A percentile compares a stretch with the other conserved stretches of the same genome.
Evolutionary conservation across 2,329 filamentous ascomycete species (phyloP).

Genomic region (Raffaelea deltoideospora): DNA sequence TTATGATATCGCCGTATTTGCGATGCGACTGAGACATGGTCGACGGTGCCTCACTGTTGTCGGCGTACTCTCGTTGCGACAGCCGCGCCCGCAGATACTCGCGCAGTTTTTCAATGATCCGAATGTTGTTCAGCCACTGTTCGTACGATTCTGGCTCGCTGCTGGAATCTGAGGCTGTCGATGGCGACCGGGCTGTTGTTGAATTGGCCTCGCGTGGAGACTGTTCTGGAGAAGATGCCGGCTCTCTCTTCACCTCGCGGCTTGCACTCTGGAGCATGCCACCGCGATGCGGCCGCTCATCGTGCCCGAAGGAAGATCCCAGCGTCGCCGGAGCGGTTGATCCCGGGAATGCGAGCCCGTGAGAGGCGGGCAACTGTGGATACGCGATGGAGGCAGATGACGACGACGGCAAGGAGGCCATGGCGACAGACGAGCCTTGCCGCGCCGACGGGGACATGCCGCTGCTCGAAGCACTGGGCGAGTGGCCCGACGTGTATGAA

Average conservation of each 20-base stretch:
- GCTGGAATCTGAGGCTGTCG: slow-evolving; percentile 33
- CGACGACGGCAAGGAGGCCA: slow-evolving; percentile 30
- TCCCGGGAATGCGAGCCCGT: slow-evolving; percentile 38
- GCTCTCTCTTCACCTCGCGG: slow-evolving; percentile 18
- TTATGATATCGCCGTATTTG: neutral
- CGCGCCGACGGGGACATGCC: slow-evolving; percentile 53
- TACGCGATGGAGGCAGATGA: slow-evolving; percentile 52
- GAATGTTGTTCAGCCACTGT: slow-evolving; percentile 50
- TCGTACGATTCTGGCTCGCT: slow-evolving; percentile 47
- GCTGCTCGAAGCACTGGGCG: slow-evolving; percentile 55
- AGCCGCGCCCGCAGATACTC: slow-evolving; percentile 42
- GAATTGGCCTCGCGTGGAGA: neutral
- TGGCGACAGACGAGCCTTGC: slow-evolving; percentile 21
- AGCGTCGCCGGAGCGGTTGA: slow-evolving; percentile 57
- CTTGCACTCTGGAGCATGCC: slow-evolving; percentile 49
- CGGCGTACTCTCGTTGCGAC: slow-evolving; percentile 38
- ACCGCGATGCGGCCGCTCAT: slow-evolving; percentile 49
- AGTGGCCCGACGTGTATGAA: slow-evolving; percentile 66
- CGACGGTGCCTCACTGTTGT: slow-evolving; percentile 12
- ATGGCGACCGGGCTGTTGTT: slow-evolving; percentile 35
- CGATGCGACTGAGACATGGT: too few species aligned
- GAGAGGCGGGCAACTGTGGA: slow-evolving; percentile 57
- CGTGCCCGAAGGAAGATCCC: slow-evolving; percentile 48
- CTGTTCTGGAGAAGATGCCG: neutral
- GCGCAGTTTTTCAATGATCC: slow-evolving; percentile 46